Evolutionary conservation across 331 rosid species (phyloP).

Genomic region (Quercus tomentella): DNA sequence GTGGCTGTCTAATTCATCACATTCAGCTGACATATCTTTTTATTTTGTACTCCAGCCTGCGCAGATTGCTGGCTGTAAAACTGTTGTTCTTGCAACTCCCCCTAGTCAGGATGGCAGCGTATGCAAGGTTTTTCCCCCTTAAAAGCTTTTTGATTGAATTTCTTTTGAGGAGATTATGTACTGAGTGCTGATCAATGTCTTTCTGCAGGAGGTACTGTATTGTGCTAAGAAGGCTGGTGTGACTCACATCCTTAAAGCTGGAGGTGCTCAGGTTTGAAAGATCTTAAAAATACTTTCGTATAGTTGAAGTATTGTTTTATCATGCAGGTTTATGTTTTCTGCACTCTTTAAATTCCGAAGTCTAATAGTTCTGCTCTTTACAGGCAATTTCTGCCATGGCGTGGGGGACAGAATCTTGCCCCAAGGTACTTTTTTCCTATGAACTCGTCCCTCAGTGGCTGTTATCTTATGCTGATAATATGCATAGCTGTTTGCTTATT

Average conservation of each 20-base stretch:
- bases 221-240: constrained; percentile 99
- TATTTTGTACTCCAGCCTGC: constrained; percentile 65
- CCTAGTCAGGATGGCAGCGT: constrained; percentile 77
- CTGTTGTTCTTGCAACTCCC: constrained; percentile 93
- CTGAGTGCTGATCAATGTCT: constrained; percentile 16
- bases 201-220: constrained; percentile 80
- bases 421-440: constrained; percentile 57
- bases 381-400: constrained; percentile 98
- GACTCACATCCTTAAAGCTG: constrained; percentile 95
- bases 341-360: not conserved
- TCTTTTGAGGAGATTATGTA: constrained; percentile 3
- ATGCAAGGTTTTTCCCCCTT: constrained; percentile 60
- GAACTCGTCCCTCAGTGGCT: constrained; percentile 2
- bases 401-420: constrained; percentile 97
- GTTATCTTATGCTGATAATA: not conserved
- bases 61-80: constrained; percentile 92
- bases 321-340: not conserved
- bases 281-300: constrained; percentile 3
- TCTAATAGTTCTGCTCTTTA: constrained; percentile 13
- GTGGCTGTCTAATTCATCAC: not conserved
- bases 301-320: constrained; percentile 2
- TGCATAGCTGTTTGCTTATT: not conserved
- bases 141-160: constrained; percentile 9
- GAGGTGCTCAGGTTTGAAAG: constrained; percentile 91
- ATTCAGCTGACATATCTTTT: constrained; percentile 25